Percentiles rank a stretch among this genome's conserved stretches.
Evolutionary conservation across 805 yeast species (phyloP).

Genomic region (Candida ficus): DNA sequence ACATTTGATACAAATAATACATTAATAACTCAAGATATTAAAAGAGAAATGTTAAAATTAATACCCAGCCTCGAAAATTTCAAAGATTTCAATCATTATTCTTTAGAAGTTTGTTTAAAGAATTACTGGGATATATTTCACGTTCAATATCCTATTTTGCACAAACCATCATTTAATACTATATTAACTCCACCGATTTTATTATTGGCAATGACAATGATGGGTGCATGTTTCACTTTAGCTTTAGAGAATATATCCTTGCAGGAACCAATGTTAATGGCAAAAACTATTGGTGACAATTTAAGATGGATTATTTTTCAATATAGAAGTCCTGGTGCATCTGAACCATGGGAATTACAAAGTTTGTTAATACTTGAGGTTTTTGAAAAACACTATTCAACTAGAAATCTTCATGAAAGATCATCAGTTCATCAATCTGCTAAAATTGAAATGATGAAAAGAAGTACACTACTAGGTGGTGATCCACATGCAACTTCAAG

Average conservation of each 20-base stretch:
- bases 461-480: slow-evolving; percentile 69
- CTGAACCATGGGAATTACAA: slow-evolving; percentile 37
- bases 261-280: slow-evolving; percentile 1
- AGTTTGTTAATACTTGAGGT: slow-evolving; percentile 62
- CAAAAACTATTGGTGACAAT: slow-evolving; percentile 31
- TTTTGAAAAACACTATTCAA: slow-evolving; percentile 65
- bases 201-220: slow-evolving; percentile 45
- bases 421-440: slow-evolving; percentile 82
- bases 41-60: background rate
- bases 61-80: slow-evolving; percentile 17
- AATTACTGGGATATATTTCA: slow-evolving; percentile 53
- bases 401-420: slow-evolving; percentile 65
- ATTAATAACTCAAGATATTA: slow-evolving; percentile 1
- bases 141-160: slow-evolving; percentile 41
- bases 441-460: slow-evolving; percentile 62
- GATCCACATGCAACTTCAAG: slow-evolving; percentile 34
- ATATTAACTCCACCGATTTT: slow-evolving; percentile 41
- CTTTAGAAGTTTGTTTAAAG: slow-evolving; percentile 23
- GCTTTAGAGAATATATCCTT: slow-evolving; percentile 17
- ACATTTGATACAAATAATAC: slow-evolving; percentile 3
- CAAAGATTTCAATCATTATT: slow-evolving; percentile 18
- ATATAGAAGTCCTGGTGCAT: slow-evolving; percentile 25
- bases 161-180: slow-evolving; percentile 46
- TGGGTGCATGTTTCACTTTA: slow-evolving; percentile 44
- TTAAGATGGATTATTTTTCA: slow-evolving; percentile 65